A percentile compares a stretch with the other conserved stretches of the same genome.
Conservation (phyloP, 768 basidiomycete species). For the Macrolepiota dolichaula region DNA sequence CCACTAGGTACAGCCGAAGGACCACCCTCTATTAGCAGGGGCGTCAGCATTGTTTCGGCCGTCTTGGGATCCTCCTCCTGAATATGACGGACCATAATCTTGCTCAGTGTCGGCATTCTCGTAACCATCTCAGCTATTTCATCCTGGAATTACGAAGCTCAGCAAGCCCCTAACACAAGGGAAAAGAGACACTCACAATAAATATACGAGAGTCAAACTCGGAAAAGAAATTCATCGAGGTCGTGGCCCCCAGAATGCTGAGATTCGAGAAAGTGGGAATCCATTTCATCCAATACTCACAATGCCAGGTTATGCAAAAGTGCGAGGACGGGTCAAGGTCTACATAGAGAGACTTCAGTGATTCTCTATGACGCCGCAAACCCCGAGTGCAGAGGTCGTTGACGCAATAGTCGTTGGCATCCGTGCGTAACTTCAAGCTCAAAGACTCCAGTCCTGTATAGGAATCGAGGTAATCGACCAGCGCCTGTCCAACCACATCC, state of each 20-base stretch:
- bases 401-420: neutral
- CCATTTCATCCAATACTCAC: slow-evolving; percentile 8
- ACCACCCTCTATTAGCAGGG: neutral
- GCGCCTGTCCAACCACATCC: neutral
- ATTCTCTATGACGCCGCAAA: neutral
- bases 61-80: neutral
- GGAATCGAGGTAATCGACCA: slow-evolving; percentile 4
- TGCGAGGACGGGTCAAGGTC: neutral
- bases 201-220: neutral
- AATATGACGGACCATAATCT: neutral
- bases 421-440: neutral
- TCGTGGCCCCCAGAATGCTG: neutral
- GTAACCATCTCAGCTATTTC: neutral
- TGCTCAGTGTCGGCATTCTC: neutral
- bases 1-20: neutral
- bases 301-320: neutral
- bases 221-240: neutral
- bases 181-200: neutral
- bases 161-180: neutral
- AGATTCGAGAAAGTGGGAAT: neutral
- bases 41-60: neutral
- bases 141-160: neutral
- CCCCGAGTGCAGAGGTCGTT: neutral
- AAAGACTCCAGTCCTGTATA: slow-evolving; percentile 3
- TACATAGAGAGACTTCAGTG: slow-evolving; percentile 1